Base-by-base conservation (phyloP, 352 stramenopile genomes). In the Globisporangium cystogenes region DNA sequence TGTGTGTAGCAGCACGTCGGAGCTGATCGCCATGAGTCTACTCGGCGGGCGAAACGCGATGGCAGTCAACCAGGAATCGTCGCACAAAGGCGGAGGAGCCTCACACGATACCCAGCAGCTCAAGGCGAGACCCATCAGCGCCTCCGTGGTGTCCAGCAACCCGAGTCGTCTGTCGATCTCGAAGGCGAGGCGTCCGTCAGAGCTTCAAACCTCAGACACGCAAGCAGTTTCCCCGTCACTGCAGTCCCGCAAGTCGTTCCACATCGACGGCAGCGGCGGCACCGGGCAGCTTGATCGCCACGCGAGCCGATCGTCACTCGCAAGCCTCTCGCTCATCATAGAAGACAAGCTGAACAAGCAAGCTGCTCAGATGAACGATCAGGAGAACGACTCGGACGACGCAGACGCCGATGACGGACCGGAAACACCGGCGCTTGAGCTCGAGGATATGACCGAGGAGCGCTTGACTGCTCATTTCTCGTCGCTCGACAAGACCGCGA, bases 361-460 rank as follows among this genome's bases (percentile, higher is more conserved):
- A 14, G 21, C 23, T 31, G 49, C 24, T 18, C 39, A 54, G 23
- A 29, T 29, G 29, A 59, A 50, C 8, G 56, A 51, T 3, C 15
- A 45, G 14, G 46, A 44, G 1, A 26, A 68, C 11, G 44, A 64
- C 23, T 31, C 55, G 7, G 49, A 60, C 18, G 51, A 53, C 26
- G 60, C 23, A 26, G 27, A 40, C 12, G 1, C 37, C 40, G 4
- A 20, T n/a, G 21, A 35, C 53, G 6, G 23, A 45, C 40, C 23
- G 7, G 37, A 53, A 2, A 44, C 46, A 3, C 61, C 62, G 0
- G 60, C 36, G 15, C 43, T 81, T 7, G 58, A 72, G 14, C 61
- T 83, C 0, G 75, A 86, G 35, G 70, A 81, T 47, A 86, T 86
- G 75, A 86, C 55, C 3, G 75, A 83, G 26, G 72, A 76, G 49